Percentiles rank a stretch among this genome's conserved stretches.
phyloP scores from a whole-genome alignment of 371 early-diverging fungal genomes.

The Apophysomyces sp. region DNA sequence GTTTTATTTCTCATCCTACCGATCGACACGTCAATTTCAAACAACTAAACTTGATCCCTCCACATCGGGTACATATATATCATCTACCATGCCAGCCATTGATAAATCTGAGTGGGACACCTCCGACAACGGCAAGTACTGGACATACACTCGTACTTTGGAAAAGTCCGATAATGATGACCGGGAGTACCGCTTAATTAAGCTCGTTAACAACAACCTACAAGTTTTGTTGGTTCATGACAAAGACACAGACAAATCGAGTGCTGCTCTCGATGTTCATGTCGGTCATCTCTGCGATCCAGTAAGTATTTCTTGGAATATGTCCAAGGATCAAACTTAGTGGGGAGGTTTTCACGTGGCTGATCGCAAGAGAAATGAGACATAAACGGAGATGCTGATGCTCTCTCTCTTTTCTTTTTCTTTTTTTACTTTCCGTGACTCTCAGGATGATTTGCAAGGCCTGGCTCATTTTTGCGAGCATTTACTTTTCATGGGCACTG shows the following conservation, averaged over 20 bases:
- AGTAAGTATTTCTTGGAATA: slow-evolving; percentile 37
- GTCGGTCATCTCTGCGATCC: slow-evolving; percentile 91
- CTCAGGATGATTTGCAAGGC: slow-evolving; percentile 73
- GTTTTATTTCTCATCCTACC: not conserved
- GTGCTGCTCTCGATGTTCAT: slow-evolving; percentile 91
- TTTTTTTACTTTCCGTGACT: not conserved
- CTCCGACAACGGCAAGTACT: slow-evolving; percentile 30
- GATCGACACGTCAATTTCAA: not conserved
- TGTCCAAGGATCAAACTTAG: not conserved
- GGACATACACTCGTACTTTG: slow-evolving; percentile 42
- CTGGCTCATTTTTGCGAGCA: slow-evolving; percentile 99
- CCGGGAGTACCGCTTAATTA: slow-evolving; percentile 79
- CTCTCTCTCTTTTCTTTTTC: not conserved
- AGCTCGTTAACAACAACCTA: slow-evolving; percentile 73
- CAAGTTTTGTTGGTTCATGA: slow-evolving; percentile 84
- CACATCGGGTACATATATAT: not conserved
- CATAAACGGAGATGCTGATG: not conserved
- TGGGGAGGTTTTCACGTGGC: not conserved
- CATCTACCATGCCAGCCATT: not conserved
- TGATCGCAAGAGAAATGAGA: not conserved
- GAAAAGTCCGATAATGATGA: slow-evolving; percentile 74
- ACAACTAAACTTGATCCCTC: not conserved
- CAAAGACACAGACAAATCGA: slow-evolving; percentile 80
- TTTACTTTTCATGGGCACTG: slow-evolving; percentile 87
- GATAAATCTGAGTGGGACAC: slow-evolving; percentile 35